Evolutionary conservation across 2,329 filamentous ascomycete species (phyloP).

Genomic region (Colletotrichum agaves): DNA sequence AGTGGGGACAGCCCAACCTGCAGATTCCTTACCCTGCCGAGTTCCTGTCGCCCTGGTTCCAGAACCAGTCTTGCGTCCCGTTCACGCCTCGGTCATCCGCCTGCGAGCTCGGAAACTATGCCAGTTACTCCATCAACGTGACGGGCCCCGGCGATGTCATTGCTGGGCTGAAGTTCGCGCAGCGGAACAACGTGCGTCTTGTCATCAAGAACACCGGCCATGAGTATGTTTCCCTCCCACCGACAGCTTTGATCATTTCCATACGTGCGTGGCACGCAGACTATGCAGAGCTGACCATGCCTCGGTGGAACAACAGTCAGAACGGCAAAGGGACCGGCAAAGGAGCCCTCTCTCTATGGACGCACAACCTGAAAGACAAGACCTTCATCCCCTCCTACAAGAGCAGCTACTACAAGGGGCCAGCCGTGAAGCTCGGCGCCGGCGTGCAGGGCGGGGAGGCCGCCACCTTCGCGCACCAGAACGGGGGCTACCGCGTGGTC

Average conservation of each 20-base stretch:
- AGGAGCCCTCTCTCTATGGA: neutral
- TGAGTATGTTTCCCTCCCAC: conserved; percentile 49
- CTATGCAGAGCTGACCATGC: neutral
- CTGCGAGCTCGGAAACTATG: conserved; percentile 54
- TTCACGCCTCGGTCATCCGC: conserved; percentile 46
- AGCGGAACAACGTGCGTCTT: conserved; percentile 57
- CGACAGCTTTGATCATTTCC: neutral
- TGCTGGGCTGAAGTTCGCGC: conserved; percentile 45
- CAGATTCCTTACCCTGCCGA: neutral
- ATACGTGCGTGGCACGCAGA: neutral
- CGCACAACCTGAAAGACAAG: conserved; percentile 42
- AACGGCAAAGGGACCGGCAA: neutral
- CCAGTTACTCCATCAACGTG: conserved; percentile 42
- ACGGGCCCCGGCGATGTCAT: conserved; percentile 40
- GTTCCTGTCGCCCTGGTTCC: conserved; percentile 36
- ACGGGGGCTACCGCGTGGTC: conserved; percentile 53
- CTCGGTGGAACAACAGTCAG: neutral
- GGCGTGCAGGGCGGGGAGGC: conserved; percentile 61
- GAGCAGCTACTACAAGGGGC: conserved; percentile 56
- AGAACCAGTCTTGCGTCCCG: conserved; percentile 43
- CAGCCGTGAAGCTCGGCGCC: conserved; percentile 64
- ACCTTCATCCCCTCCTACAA: neutral
- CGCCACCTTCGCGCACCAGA: conserved; percentile 50
- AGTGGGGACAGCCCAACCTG: conserved; percentile 57
- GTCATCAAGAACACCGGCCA: conserved; percentile 68